A percentile compares a stretch with the other conserved stretches of the same genome.
Evolutionary conservation across 768 basidiomycete genomes (phyloP).

Genomic region (Mrakia hoshinonis): DNA sequence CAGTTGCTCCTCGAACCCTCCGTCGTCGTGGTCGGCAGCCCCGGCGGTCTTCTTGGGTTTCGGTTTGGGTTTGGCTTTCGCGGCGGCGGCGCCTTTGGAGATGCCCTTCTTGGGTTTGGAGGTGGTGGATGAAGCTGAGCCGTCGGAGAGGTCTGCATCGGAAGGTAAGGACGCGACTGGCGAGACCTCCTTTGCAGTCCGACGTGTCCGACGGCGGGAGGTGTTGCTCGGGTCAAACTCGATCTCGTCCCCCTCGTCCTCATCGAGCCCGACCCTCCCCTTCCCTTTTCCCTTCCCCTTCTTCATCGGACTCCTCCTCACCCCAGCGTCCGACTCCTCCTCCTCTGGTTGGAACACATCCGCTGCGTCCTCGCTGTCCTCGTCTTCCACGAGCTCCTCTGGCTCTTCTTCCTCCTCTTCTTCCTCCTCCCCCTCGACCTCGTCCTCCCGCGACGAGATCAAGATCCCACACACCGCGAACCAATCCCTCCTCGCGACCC

Average conservation of each 20-base stretch:
- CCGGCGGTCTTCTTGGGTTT: background rate
- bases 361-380: background rate
- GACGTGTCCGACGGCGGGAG: conserved; percentile 14
- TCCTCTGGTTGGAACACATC: background rate
- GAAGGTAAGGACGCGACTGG: conserved; percentile 13
- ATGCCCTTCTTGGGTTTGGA: background rate
- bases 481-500: conserved; percentile 24
- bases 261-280: background rate
- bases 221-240: background rate
- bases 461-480: conserved; percentile 25
- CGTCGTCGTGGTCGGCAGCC: background rate
- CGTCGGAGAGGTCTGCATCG: background rate
- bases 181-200: background rate
- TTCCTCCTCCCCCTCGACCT: background rate
- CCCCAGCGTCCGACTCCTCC: background rate
- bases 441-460: conserved; percentile 1
- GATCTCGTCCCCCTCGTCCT: conserved; percentile 12
- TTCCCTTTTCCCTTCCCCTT: background rate
- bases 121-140: background rate
- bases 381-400: background rate
- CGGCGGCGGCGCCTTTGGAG: background rate
- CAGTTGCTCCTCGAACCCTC: too few relatives aligned
- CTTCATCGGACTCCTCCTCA: background rate
- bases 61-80: background rate
- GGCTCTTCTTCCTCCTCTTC: background rate